Evolutionary conservation across 345 rosid species (phyloP).

Genomic region (Excoecaria agallocha): DNA sequence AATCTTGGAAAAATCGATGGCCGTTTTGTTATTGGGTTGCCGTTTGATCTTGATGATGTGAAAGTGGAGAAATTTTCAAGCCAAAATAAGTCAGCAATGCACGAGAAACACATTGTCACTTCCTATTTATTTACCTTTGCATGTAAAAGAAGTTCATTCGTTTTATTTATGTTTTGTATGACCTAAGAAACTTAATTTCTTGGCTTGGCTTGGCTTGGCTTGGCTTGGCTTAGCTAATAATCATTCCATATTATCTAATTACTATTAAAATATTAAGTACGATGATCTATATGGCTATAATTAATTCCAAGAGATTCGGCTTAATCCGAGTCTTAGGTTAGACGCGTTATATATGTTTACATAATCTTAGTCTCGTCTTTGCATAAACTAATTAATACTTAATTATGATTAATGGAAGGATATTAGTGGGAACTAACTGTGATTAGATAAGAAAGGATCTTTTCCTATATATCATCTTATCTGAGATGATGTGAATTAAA

Average conservation of each 20-base stretch:
- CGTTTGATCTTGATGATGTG: no score
- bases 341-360: neutral
- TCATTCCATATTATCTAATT: no score
- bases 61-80: no score
- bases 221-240: neutral
- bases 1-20: no score
- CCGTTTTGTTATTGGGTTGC: no score
- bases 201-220: neutral
- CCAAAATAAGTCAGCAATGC: no score
- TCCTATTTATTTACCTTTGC: no score
- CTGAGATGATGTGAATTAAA: neutral
- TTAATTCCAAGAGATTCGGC: neutral
- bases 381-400: neutral
- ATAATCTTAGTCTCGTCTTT: neutral
- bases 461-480: neutral
- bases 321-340: neutral
- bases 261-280: no score
- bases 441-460: constrained; percentile 15
- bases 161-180: neutral
- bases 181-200: neutral
- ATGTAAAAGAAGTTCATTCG: no score
- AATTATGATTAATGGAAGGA: neutral
- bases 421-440: neutral
- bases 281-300: no score
- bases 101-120: no score